phyloP scores from a whole-genome alignment of 1,139 yeast species.

The Suhomyces bribrorum region DNA sequence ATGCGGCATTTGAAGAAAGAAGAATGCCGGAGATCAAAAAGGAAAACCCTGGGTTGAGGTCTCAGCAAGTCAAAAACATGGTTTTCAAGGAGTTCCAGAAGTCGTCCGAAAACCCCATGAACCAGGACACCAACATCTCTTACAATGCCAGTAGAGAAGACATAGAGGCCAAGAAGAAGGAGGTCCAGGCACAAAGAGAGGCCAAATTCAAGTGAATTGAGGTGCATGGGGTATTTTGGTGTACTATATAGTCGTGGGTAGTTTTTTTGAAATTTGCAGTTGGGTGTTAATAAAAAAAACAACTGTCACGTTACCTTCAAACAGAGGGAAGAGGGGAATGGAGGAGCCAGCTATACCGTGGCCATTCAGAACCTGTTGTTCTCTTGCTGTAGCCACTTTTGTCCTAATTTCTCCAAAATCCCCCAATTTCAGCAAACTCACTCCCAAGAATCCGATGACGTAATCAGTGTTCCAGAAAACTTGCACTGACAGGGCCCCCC shows the following conservation, averaged over 20 bases:
- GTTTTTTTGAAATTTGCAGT: no score
- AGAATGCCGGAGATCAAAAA: slow-evolving; percentile 72
- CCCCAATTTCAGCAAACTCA: no score
- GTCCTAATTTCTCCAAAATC: no score
- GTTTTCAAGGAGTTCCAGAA: slow-evolving; percentile 80
- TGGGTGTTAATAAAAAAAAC: not conserved
- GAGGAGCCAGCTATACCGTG: no score
- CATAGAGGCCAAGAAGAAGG: slow-evolving; percentile 49
- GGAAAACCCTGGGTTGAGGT: slow-evolving; percentile 79
- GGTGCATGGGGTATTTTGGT: no score
- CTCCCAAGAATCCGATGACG: no score
- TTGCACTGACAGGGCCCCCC: no score
- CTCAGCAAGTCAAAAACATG: slow-evolving; percentile 75
- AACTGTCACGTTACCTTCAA: not conserved
- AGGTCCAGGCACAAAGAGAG: slow-evolving; percentile 52
- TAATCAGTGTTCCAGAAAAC: no score
- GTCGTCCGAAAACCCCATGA: slow-evolving; percentile 81
- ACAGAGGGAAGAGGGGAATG: no score
- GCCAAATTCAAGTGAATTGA: slow-evolving; percentile 34
- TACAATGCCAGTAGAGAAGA: slow-evolving; percentile 67
- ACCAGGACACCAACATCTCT: slow-evolving; percentile 64
- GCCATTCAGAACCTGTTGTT: no score
- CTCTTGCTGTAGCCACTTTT: no score
- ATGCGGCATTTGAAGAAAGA: slow-evolving; percentile 67
- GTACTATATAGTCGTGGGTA: no score